Evolutionary conservation across 495 filamentous ascomycete species (phyloP).

Genomic region (Physcia stellaris): DNA sequence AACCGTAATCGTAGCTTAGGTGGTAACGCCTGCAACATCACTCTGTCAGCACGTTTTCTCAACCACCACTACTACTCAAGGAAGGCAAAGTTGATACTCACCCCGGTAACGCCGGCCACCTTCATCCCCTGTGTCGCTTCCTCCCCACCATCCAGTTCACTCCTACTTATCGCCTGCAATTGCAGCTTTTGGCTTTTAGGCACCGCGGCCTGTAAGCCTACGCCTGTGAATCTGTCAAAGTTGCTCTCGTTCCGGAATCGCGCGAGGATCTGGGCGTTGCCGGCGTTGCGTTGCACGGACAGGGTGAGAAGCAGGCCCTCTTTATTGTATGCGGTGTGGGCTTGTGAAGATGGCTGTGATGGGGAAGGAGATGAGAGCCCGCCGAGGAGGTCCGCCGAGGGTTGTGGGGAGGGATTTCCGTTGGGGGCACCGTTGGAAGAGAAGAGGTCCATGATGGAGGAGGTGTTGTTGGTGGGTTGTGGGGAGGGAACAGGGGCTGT

Average conservation of each 20-base stretch:
- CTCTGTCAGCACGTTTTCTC: not conserved
- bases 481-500: conserved; percentile 38
- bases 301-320: conserved; percentile 71
- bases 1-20: conserved; percentile 67
- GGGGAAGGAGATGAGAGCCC: conserved; percentile 29
- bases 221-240: conserved; percentile 47
- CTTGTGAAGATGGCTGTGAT: conserved; percentile 23
- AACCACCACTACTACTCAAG: not conserved
- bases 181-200: conserved; percentile 90
- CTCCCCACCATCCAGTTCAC: conserved; percentile 58
- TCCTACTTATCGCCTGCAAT: conserved; percentile 69
- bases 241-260: conserved; percentile 67
- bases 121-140: conserved; percentile 86
- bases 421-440: conserved; percentile 26
- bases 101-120: conserved; percentile 68
- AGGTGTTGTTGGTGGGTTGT: conserved; percentile 50
- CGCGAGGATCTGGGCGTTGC: conserved; percentile 60
- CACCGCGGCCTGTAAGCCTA: conserved; percentile 84
- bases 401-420: conserved; percentile 25
- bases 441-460: conserved; percentile 84
- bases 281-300: conserved; percentile 64
- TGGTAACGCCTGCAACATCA: conserved; percentile 41
- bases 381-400: conserved; percentile 35
- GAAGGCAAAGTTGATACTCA: conserved; percentile 37
- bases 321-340: conserved; percentile 68